Evolutionary conservation across 176 grass and related monocot species (phyloP), one percentile per base, ranked within the genome.

Genomic region (Avena insularis): DNA sequence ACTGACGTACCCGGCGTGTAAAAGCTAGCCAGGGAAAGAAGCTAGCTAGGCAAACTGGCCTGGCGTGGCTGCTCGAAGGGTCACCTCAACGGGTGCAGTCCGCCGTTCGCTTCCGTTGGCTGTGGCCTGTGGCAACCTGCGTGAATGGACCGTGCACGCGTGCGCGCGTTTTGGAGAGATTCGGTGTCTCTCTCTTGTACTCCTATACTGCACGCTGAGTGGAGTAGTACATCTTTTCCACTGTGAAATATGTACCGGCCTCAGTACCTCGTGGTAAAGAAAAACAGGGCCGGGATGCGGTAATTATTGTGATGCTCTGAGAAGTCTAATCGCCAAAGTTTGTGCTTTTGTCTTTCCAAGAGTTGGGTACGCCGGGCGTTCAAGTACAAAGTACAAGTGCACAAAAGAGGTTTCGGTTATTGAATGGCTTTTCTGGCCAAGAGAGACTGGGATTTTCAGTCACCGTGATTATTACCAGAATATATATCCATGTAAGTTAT

Each of bases 101-200:
- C 31, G 2, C 61, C 48, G 2, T 13, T 73, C 53, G 14, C 46
- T 40, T 71, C 35, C 59, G 4, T 38, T 36, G 38, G 83, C 16
- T 3, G 27, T 25, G 47, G 9, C 38, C 15, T 12, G 36, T 14
- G 57, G 9, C 21, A 29, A 21, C 12, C 71, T 51, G 72, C 2
- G 83, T 40, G 72, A 85, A 77, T 85, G 43, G 83, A 85, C 57
- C 51, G 81, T 16, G 33, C 31, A 68, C 9, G 66, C 50, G 65
- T 33, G 48, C 81, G 66, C 51, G 12, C 49, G 31, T 58, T 33
- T 1, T 20, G 23, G 57, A 19, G 59, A 84, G 82, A 85, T 75
- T 67, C 56, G 31, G 25, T 23, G n/a, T 21, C 20, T 3, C 20
- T 61, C 20, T 61, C 58, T 10, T n/a, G 19, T 7, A 59, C 58